phyloP scores from a whole-genome alignment of 2,329 filamentous ascomycete genomes.

The Mariannaea elegans region DNA sequence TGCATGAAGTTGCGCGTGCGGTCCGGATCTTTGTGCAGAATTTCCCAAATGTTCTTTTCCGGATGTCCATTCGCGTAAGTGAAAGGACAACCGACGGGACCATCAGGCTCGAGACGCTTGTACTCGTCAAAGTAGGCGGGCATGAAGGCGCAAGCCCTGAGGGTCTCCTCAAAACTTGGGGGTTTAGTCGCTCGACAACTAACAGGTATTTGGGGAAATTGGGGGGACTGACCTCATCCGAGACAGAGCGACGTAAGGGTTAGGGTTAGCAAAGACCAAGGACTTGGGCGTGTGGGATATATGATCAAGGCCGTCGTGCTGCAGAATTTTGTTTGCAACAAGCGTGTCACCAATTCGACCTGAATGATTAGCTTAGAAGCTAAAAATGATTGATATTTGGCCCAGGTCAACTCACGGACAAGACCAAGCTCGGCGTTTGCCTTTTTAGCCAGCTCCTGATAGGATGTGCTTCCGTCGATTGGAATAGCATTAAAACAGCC shows the following conservation, averaged over 20 bases:
- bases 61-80: slow-evolving; percentile 42
- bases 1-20: slow-evolving; percentile 39
- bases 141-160: slow-evolving; percentile 34
- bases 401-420: slow-evolving; percentile 26
- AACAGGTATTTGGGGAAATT: not conserved
- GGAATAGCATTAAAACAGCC: slow-evolving; percentile 45
- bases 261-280: slow-evolving; percentile 3
- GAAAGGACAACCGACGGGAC: slow-evolving; percentile 36
- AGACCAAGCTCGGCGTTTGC: slow-evolving; percentile 40
- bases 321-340: slow-evolving; percentile 12
- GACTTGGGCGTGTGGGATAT: slow-evolving; percentile 20
- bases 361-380: not conserved
- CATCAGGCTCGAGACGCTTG: slow-evolving; percentile 43
- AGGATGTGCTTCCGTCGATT: slow-evolving; percentile 35
- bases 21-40: slow-evolving; percentile 36
- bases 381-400: too few species aligned
- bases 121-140: slow-evolving; percentile 45
- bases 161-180: slow-evolving; percentile 38
- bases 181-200: not conserved
- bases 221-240: slow-evolving; percentile 12
- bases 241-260: not conserved
- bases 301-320: not conserved
- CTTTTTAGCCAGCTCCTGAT: slow-evolving; percentile 39
- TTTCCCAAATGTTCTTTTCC: slow-evolving; percentile 44
- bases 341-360: slow-evolving; percentile 15